Evolutionary conservation across 495 filamentous ascomycete genomes (phyloP).

Genomic region (Podospora fimiseda): DNA sequence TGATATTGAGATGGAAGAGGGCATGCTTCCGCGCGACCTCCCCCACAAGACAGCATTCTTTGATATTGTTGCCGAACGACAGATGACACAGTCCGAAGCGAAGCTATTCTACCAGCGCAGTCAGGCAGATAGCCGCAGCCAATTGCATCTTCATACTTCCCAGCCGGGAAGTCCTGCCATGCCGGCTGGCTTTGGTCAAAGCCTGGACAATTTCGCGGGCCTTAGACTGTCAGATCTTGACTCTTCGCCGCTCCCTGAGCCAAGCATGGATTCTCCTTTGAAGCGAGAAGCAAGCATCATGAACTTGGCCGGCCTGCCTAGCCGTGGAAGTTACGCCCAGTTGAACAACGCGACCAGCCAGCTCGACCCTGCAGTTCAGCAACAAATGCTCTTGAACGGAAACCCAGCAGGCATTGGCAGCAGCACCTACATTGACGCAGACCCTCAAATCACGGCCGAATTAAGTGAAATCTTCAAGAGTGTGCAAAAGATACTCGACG

Average conservation of each 20-base stretch:
- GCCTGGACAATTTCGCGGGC: slow-evolving; percentile 13
- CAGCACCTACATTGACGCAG: slow-evolving; percentile 47
- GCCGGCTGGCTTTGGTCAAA: slow-evolving; percentile 26
- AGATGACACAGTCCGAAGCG: slow-evolving; percentile 82
- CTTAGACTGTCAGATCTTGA: slow-evolving; percentile 14
- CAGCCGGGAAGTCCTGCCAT: slow-evolving; percentile 48
- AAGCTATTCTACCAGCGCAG: slow-evolving; percentile 93
- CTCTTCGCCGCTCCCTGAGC: slow-evolving; percentile 7
- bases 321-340: slow-evolving; percentile 14
- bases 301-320: slow-evolving; percentile 7
- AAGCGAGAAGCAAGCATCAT: slow-evolving; percentile 16
- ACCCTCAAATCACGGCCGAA: slow-evolving; percentile 71
- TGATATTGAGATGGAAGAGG: slow-evolving; percentile 36
- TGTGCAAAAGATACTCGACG: slow-evolving; percentile 73
- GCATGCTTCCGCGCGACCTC: slow-evolving; percentile 65
- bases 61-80: slow-evolving; percentile 82
- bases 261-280: background rate
- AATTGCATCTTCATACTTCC: slow-evolving; percentile 41
- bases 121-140: slow-evolving; percentile 52
- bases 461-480: slow-evolving; percentile 78
- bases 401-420: slow-evolving; percentile 27
- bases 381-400: slow-evolving; percentile 25
- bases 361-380: slow-evolving; percentile 20
- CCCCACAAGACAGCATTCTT: slow-evolving; percentile 77
- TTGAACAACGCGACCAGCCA: slow-evolving; percentile 12